Base-by-base conservation (phyloP, 345 rosid species). In the Ceriops tagal region DNA sequence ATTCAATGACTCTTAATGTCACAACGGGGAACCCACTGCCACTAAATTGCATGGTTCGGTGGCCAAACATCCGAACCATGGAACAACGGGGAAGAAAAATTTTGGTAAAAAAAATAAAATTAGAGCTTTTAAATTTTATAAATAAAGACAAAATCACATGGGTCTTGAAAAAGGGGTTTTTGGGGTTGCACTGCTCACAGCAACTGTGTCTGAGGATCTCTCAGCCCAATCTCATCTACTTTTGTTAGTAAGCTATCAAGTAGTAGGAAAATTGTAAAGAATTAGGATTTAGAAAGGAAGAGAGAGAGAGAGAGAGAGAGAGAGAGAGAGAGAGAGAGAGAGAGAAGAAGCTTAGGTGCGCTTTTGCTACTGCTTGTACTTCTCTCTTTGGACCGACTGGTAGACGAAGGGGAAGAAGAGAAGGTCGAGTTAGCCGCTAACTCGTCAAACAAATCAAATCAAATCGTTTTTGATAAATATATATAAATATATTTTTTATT, bases 311-410 rank as follows among this genome's bases (percentile, higher is more conserved):
- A 5, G 3, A n/a, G 24, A n/a, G 57, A 20, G 6, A 5, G 27
- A n/a, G 26, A 21, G 58, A n/a, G n/a, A 6, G n/a, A 15, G 18
- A 51, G 8, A 19, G 55, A 5, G 11, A 21, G 16, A 0, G 13
- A 11, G 1, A 22, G 26, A 21, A 28, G 75, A 71, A 37, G 75
- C 69, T 58, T 71, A 71, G 69, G 53, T 64, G 46, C 15, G 15
- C 46, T 10, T 53, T 46, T 35, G 22, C 13, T 21, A 16, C 55
- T 49, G 5, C 64, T 7, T 1, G 9, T 34, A 7, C 37, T 49
- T 10, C 64, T 30, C 32, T 28, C 18, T 64, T 31, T 69, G 56
- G 75, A 71, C 75, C 49, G 58, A 57, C 69, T 58, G 75, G 75
- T 71, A 64, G 58, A 34, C 56, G 11, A 53, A 2, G 30, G 35